A percentile compares a stretch with the other conserved stretches of the same genome.
phyloP scores from a whole-genome alignment of 495 filamentous ascomycete genomes.

The Neurospora sp. region DNA sequence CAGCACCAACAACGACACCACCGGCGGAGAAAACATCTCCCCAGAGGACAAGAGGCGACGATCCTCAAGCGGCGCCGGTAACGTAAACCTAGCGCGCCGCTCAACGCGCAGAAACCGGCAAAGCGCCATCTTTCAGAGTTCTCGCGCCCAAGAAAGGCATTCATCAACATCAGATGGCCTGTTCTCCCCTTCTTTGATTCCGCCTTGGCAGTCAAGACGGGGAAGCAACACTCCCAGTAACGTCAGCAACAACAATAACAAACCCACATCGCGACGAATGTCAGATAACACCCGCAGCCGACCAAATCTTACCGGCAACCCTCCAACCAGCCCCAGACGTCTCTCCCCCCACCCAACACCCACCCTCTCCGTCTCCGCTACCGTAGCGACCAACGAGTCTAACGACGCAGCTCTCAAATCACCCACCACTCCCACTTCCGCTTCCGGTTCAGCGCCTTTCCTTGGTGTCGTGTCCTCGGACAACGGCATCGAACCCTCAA shows the following conservation, averaged over 20 bases:
- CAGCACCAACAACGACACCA: not conserved
- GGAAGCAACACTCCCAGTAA: not conserved
- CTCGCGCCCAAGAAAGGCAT: not conserved
- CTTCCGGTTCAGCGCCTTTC: not conserved
- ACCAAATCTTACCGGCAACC: not conserved
- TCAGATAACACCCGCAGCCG: not conserved
- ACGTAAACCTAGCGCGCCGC: not conserved
- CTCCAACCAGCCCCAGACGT: not conserved
- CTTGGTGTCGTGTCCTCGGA: not conserved
- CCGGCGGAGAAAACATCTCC: not conserved
- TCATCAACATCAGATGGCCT: not conserved
- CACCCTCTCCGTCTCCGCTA: not conserved
- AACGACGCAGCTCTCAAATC: not conserved
- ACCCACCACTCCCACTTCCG: not conserved
- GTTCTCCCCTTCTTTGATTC: not conserved
- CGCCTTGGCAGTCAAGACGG: not conserved
- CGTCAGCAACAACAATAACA: not conserved
- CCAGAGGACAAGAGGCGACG: not conserved
- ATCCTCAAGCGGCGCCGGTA: not conserved
- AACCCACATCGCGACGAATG: not conserved
- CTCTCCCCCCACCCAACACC: not conserved
- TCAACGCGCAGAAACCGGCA: conserved; percentile 1
- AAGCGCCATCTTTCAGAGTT: not conserved
- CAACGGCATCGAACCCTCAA: not conserved
- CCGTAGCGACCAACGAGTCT: not conserved